Evolutionary conservation across 805 yeast species (phyloP).

Genomic region (Candida hungchunana): DNA sequence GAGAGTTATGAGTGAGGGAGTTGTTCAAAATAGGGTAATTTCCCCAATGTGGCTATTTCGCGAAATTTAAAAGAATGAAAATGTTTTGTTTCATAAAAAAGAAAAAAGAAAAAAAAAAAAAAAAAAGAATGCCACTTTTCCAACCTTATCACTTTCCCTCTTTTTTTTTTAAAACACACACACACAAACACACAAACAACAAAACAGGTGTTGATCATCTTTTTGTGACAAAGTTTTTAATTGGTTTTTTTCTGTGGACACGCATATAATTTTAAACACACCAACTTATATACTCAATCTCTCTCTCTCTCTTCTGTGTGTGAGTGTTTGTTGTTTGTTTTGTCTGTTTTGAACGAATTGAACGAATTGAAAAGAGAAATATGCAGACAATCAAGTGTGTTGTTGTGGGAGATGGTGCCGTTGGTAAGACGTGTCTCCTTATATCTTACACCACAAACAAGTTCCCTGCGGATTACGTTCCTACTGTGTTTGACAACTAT

Average conservation of each 20-base stretch:
- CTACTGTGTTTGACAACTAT: constrained; percentile 95
- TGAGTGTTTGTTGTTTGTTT: too few relatives aligned
- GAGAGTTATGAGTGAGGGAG: too few relatives aligned
- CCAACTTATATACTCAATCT: not conserved
- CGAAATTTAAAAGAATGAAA: too few relatives aligned
- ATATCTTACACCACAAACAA: constrained; percentile 96
- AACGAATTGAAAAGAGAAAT: too few relatives aligned
- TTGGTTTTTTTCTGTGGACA: too few relatives aligned
- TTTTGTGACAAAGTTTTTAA: too few relatives aligned
- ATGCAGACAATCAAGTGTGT: constrained; percentile 81
- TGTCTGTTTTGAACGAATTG: too few relatives aligned
- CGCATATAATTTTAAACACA: not conserved
- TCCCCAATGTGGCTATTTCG: not conserved
- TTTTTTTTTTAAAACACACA: not conserved
- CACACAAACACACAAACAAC: not conserved
- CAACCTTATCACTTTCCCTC: not conserved
- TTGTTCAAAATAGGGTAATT: not conserved
- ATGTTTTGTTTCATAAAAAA: not conserved
- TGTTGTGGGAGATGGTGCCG: constrained; percentile 99
- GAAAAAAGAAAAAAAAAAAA: not conserved
- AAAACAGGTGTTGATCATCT: too few relatives aligned
- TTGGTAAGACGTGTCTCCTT: constrained; percentile 93
- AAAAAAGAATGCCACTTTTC: not conserved
- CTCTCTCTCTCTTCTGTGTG: too few relatives aligned
- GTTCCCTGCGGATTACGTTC: constrained; percentile 97